Conservation (phyloP, 2,329 filamentous ascomycete genomes). For the Trichoderma citrinoviride region DNA sequence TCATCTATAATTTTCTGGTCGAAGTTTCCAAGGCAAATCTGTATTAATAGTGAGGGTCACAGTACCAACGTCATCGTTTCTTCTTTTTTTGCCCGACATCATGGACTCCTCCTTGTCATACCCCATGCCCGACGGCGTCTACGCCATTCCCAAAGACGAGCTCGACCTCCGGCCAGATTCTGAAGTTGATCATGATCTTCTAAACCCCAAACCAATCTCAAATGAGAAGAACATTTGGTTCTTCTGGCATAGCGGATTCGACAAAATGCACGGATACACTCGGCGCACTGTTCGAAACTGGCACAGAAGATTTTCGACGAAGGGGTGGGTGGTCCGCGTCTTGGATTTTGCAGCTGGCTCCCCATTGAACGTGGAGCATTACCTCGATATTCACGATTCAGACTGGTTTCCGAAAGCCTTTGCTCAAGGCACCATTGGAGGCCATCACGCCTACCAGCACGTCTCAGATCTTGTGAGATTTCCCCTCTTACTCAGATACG, state of each 20-base stretch:
- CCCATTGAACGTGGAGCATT: slow-evolving; percentile 47
- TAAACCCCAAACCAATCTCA: slow-evolving; percentile 39
- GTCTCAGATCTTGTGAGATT: slow-evolving; percentile 57
- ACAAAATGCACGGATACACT: slow-evolving; percentile 49
- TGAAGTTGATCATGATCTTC: slow-evolving; percentile 44
- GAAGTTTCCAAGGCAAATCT: no score
- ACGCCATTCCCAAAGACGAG: slow-evolving; percentile 37
- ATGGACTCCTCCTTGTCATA: slow-evolving; percentile 3
- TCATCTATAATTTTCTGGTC: no score
- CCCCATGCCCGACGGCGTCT: slow-evolving; percentile 5
- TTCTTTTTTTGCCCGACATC: neutral
- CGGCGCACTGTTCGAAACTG: slow-evolving; percentile 53
- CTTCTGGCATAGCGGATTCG: slow-evolving; percentile 55
- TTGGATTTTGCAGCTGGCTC: slow-evolving; percentile 46
- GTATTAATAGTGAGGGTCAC: no score
- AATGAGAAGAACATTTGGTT: slow-evolving; percentile 56
- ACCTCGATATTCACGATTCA: slow-evolving; percentile 45
- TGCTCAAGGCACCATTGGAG: slow-evolving; percentile 45
- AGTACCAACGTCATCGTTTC: neutral
- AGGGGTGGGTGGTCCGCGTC: slow-evolving; percentile 54
- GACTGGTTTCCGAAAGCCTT: slow-evolving; percentile 50
- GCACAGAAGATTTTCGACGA: slow-evolving; percentile 50
- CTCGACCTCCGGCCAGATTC: slow-evolving; percentile 47
- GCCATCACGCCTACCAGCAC: slow-evolving; percentile 52
- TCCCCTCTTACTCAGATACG: slow-evolving; percentile 55